These are phyloP conservation scores for Mucor velutinosus DNA, from an alignment of 371 early-diverging fungal genomes.

Conservation along the genomic window DNA sequence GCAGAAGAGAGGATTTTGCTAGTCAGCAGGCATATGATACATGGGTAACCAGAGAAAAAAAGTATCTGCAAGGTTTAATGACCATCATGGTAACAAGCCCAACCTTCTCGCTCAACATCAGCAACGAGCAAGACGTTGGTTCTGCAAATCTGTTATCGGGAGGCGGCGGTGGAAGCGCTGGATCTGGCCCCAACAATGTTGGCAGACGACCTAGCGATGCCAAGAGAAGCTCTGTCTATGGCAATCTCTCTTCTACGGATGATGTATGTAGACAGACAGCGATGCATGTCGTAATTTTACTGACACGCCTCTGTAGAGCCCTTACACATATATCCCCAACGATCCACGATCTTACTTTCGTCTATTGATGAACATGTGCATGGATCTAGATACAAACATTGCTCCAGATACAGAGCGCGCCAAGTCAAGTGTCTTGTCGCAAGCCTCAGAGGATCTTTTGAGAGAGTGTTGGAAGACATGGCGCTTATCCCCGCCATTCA, in stretches of 20 bases:
- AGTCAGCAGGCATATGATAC: slow-evolving; percentile 43
- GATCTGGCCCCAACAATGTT: not conserved
- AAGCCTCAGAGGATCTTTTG: slow-evolving; percentile 61
- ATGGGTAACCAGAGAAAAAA: slow-evolving; percentile 51
- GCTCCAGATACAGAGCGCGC: slow-evolving; percentile 52
- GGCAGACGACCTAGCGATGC: slow-evolving; percentile 15
- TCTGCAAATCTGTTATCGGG: slow-evolving; percentile 36
- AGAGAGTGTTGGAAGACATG: slow-evolving; percentile 72
- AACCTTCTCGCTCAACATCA: slow-evolving; percentile 31
- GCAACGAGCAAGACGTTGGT: slow-evolving; percentile 43
- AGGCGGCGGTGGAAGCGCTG: not conserved
- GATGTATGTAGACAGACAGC: not conserved
- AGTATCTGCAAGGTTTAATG: slow-evolving; percentile 50
- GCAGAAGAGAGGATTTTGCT: slow-evolving; percentile 51
- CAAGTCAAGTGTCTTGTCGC: slow-evolving; percentile 56
- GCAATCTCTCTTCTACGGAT: not conserved
- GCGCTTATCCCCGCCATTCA: slow-evolving; percentile 68
- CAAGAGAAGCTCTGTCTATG: slow-evolving; percentile 13
- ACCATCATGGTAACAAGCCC: slow-evolving; percentile 49
- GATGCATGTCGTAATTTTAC: not conserved
- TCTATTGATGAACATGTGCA: slow-evolving; percentile 58
- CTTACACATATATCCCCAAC: slow-evolving; percentile 58
- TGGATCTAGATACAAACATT: slow-evolving; percentile 56
- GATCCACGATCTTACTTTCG: slow-evolving; percentile 63
- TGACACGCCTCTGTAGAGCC: slow-evolving; percentile 2